A percentile compares a stretch with the other conserved stretches of the same genome.
Evolutionary conservation across 495 filamentous ascomycete species (phyloP).

Genomic region (Lasiosphaeria ovina): DNA sequence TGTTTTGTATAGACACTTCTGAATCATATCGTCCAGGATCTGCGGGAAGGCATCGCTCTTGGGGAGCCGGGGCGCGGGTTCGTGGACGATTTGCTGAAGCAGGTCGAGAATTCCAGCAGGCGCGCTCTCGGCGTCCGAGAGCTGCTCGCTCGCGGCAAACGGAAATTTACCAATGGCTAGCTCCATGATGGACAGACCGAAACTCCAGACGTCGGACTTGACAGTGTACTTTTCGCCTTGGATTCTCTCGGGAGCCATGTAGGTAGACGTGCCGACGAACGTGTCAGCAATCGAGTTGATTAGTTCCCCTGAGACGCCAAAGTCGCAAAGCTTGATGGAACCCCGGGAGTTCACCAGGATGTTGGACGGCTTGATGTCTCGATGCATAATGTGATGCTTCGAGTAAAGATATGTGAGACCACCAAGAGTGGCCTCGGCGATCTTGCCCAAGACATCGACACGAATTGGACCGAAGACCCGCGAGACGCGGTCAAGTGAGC

Average conservation of each 20-base stretch:
- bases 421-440: conserved; percentile 92
- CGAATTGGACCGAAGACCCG: conserved; percentile 91
- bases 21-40: conserved; percentile 94
- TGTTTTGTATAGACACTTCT: conserved; percentile 88
- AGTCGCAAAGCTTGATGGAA: conserved; percentile 96
- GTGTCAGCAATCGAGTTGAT: conserved; percentile 97
- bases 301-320: conserved; percentile 93
- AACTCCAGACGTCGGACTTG: conserved; percentile 98
- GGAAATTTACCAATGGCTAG: conserved; percentile 95
- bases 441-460: conserved; percentile 99
- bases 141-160: conserved; percentile 74
- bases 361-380: conserved; percentile 98
- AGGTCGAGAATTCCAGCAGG: conserved; percentile 95
- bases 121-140: conserved; percentile 62
- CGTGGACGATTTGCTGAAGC: conserved; percentile 95
- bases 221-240: conserved; percentile 95
- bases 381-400: conserved; percentile 94
- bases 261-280: conserved; percentile 96
- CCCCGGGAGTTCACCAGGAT: conserved; percentile 92
- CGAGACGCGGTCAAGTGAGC: conserved; percentile 91
- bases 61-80: conserved; percentile 86
- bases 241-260: conserved; percentile 98
- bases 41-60: conserved; percentile 96
- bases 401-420: conserved; percentile 94
- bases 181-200: conserved; percentile 95